phyloP scores from a whole-genome alignment of 1,284 basidiomycete species.

The Malassezia brasiliensis region DNA sequence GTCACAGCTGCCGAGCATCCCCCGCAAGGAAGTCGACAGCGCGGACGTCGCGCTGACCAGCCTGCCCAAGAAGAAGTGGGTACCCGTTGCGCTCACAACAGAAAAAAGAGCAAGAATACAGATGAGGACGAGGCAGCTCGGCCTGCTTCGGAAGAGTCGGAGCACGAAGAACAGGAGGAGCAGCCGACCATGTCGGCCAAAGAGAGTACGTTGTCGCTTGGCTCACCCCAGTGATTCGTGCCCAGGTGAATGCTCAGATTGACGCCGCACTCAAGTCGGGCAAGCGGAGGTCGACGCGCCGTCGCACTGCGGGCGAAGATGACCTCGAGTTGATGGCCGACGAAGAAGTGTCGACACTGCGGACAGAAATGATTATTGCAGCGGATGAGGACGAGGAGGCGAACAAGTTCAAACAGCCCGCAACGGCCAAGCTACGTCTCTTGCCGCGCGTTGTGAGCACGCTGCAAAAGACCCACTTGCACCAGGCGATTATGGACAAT shows the following conservation, averaged over 20 bases:
- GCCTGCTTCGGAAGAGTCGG: background rate
- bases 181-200: background rate
- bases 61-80: constrained; percentile 13
- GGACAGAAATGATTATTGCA: constrained; percentile 75
- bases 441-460: constrained; percentile 83
- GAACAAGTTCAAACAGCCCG: constrained; percentile 73
- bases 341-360: constrained; percentile 73
- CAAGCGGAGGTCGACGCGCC: constrained; percentile 61
- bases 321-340: constrained; percentile 77
- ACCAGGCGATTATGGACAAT: constrained; percentile 88
- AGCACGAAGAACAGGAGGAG: background rate
- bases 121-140: constrained; percentile 1
- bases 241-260: constrained; percentile 60
- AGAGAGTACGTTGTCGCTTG: background rate
- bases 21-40: constrained; percentile 8
- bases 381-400: constrained; percentile 74
- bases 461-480: constrained; percentile 80
- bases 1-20: constrained; percentile 7
- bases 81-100: background rate
- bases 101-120: background rate
- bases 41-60: background rate
- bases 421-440: constrained; percentile 71
- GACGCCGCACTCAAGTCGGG: constrained; percentile 75
- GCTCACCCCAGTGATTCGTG: constrained; percentile 7
- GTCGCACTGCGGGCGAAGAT: constrained; percentile 60